Base-by-base conservation (phyloP, 2,329 filamentous ascomycete genomes). In the Mollisiaceae sp. region DNA sequence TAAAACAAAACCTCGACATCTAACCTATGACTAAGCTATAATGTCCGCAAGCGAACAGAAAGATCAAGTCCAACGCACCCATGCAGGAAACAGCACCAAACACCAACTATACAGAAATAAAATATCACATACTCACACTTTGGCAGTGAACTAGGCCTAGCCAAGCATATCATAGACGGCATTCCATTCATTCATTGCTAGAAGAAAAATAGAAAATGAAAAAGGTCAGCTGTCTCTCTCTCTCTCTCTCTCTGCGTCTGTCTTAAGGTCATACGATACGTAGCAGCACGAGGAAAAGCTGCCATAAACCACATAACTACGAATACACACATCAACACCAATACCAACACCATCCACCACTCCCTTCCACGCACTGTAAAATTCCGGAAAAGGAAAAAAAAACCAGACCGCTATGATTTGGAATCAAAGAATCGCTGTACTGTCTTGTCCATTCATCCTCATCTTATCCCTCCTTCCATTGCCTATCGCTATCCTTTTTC, bases 361-460 rank as follows among this genome's bases (percentile, higher is more conserved):
- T 24, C 54, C 39, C 36, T 15, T 22, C 20, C 45, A 52, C 24
- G 32, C 59, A 9, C 45, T 47, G 4, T 5, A 54, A 41, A 57
- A 39, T 57, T 39, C 18, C 55, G 9, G 32, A 22, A 39, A 22
- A 11, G 4, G 14, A 55, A 55, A 15, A 36, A 55, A 57, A 41
- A 60, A 39, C 32, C 59, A 61, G 59, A 61, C 45, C 43, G 59
- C 59, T 61, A 61, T 61, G 59, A 61, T 61, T 24, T 20, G 18
- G 24, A 54, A 61, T 61, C 59, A 61, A 59, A 41, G 59, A 52
- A 32, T 32, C 9, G 12, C 52, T n/a, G 35, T 56, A 24, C 14
- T 22, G 11, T 50, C 9, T 27, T 43, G 41, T 18, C 47, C 59
- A 9, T n/a, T 56, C 14, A 36, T 57, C 55, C 36, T 9, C 20